These are phyloP conservation scores for Camelina hispida DNA, from an alignment of 345 rosid species.

Conservation along the genomic window DNA sequence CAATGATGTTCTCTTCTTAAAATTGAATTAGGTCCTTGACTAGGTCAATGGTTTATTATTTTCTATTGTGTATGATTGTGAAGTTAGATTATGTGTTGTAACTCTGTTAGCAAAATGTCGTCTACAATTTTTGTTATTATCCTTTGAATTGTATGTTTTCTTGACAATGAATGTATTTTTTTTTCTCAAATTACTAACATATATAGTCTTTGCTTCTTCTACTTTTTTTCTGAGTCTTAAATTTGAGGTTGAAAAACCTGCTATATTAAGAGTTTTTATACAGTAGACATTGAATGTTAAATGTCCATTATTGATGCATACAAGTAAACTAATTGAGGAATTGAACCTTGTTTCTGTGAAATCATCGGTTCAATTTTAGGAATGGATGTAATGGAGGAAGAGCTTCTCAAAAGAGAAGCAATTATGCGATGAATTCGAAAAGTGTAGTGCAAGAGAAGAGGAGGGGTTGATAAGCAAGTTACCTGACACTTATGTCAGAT, in stretches of 20 bases:
- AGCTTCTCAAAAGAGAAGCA: background rate
- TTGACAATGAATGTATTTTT: background rate
- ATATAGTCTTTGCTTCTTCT: background rate
- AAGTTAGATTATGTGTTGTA: background rate
- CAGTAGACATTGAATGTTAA: background rate
- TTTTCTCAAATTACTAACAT: background rate
- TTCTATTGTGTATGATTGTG: background rate
- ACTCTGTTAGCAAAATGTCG: background rate
- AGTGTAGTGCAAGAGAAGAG: background rate
- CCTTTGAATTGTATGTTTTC: background rate
- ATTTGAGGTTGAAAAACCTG: background rate
- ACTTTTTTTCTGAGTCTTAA: background rate
- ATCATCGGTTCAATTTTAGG: background rate
- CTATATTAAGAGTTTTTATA: background rate
- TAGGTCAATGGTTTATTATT: background rate
- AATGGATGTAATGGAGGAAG: no score
- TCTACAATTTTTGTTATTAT: background rate
- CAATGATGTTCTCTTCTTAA: background rate
- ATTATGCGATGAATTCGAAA: background rate
- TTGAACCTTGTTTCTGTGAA: background rate
- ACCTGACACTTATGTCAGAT: no score
- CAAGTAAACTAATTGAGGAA: background rate
- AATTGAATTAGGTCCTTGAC: background rate
- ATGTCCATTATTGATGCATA: background rate
- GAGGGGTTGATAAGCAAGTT: no score